Evolutionary conservation across 2,329 filamentous ascomycete genomes (phyloP), one percentile per base, ranked within the genome.

Genomic region (Magnaporthiopsis rhizophila): DNA sequence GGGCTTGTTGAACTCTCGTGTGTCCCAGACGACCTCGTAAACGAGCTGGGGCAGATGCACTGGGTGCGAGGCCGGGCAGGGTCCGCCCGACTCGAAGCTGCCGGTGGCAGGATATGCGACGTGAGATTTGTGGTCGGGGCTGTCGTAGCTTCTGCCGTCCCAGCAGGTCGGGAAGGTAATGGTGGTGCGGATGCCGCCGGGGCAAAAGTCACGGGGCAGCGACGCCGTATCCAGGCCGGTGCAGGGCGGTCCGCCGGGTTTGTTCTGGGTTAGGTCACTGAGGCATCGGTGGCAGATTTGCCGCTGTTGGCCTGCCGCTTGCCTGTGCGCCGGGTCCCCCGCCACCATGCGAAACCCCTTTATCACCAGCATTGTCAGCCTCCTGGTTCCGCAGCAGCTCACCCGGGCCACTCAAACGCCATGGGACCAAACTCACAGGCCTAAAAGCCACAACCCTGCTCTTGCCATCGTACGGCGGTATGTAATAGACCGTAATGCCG

Each of bases 131-230:
- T 78, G 81, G 69, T 84, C 78, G 1, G 75, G 66, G 18, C 76
- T 75, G 69, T 84, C 81, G 63, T 81, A 67, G 66, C 82, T 77
- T 57, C 75, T 75, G 56, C 83, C 83, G 66, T 86, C 77, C 83
- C 83, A 86, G 75, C 83, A 86, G 21, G 74, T 74, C 2, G 74
- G 75, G 69, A 80, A 79, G 26, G 77, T 76, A 62, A 79, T 72
- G n/a, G 77, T 76, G 2, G 75, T 75, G 70, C 78, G 76, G 61
- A 79, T 80, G 18, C 78, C 77, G 4, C 74, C 75, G 1, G 68
- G 68, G 63, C 78, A 79, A 1, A 70, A 71, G 63, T 71, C 69
- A 0, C 69, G 72, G 3, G 77, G 77, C 66, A 79, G 75, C 32
- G 74, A 68, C n/a, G 74, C 69, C 1, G 76, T 75, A 65, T 79